A percentile compares a stretch with the other conserved stretches of the same genome.
These are phyloP conservation scores for Sideroxylon spinosum DNA, from an alignment of 179 eudicot genomes.

Conservation along the genomic window DNA sequence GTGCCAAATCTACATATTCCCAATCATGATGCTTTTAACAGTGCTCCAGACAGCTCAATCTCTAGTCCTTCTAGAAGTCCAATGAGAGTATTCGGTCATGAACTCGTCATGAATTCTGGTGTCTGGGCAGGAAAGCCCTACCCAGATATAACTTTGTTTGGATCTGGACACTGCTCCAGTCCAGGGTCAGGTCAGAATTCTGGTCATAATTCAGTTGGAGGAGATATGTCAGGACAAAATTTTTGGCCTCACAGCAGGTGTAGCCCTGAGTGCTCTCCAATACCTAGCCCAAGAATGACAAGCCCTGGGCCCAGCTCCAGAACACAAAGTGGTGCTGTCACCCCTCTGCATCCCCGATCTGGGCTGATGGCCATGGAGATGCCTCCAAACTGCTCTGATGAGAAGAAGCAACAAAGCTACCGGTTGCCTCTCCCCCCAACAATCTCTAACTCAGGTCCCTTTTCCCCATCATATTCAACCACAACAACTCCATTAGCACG, in stretches of 20 bases:
- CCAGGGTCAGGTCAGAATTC: slow-evolving; percentile 81
- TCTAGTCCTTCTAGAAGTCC: slow-evolving; percentile 81
- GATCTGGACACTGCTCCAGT: slow-evolving; percentile 76
- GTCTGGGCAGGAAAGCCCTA: slow-evolving; percentile 61
- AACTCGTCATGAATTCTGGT: slow-evolving; percentile 43
- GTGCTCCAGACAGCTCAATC: slow-evolving; percentile 69
- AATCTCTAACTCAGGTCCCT: slow-evolving; percentile 52
- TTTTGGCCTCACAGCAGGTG: slow-evolving; percentile 70
- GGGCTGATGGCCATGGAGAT: slow-evolving; percentile 37
- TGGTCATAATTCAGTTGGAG: slow-evolving; percentile 71
- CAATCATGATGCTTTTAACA: slow-evolving; percentile 42
- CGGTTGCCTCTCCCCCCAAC: slow-evolving; percentile 68
- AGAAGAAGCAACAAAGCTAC: slow-evolving; percentile 59
- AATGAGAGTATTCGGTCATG: slow-evolving; percentile 43
- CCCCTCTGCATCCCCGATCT: slow-evolving; percentile 66
- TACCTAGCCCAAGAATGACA: slow-evolving; percentile 73
- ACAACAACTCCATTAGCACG: slow-evolving; percentile 58
- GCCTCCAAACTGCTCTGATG: slow-evolving; percentile 50
- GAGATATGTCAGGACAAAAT: slow-evolving; percentile 52
- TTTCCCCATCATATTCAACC: slow-evolving; percentile 61
- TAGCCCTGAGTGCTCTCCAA: slow-evolving; percentile 71
- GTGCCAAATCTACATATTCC: slow-evolving; percentile 48
- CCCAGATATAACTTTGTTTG: slow-evolving; percentile 50
- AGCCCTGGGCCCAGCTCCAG: slow-evolving; percentile 77
- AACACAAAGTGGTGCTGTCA: slow-evolving; percentile 74